Conservation (phyloP, 2,329 filamentous ascomycete species). For the Aureobasidium sp. region DNA sequence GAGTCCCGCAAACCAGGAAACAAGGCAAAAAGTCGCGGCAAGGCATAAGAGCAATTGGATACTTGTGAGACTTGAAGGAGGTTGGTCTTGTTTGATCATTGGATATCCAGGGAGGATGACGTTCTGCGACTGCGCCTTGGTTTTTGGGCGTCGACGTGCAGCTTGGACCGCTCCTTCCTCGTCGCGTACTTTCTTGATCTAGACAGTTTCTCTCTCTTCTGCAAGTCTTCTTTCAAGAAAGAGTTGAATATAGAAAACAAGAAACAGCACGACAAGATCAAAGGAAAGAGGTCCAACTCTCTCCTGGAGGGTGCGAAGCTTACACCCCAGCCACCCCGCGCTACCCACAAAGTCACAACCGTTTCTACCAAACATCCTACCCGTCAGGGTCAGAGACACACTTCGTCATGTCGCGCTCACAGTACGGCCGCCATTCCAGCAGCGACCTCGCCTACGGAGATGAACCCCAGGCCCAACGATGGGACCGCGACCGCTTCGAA, state of each 20-base stretch:
- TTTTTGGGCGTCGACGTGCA: background rate
- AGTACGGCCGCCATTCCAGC: conserved; percentile 24
- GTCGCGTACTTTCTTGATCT: background rate
- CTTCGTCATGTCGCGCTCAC: conserved; percentile 9
- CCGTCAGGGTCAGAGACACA: conserved; percentile 1
- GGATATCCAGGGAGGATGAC: background rate
- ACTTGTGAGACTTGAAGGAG: background rate
- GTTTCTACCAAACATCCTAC: conserved; percentile 2
- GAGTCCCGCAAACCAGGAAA: background rate
- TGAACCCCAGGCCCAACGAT: conserved; percentile 35
- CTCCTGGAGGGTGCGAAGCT: background rate
- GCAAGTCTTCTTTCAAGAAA: background rate
- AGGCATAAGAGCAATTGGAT: background rate
- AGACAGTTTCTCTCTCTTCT: background rate
- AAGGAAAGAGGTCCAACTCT: background rate
- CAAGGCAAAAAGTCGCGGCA: background rate
- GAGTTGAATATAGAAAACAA: background rate
- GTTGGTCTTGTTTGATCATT: background rate
- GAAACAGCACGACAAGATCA: background rate
- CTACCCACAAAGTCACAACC: conserved; percentile 1
- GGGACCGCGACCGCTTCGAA: conserved; percentile 45
- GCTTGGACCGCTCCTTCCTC: background rate
- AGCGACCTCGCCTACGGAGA: conserved; percentile 37
- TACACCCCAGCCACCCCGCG: conserved; percentile 3
- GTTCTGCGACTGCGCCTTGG: background rate